Base-by-base conservation (phyloP, 495 filamentous ascomycete species). In the Podospora pseudocomata region DNA sequence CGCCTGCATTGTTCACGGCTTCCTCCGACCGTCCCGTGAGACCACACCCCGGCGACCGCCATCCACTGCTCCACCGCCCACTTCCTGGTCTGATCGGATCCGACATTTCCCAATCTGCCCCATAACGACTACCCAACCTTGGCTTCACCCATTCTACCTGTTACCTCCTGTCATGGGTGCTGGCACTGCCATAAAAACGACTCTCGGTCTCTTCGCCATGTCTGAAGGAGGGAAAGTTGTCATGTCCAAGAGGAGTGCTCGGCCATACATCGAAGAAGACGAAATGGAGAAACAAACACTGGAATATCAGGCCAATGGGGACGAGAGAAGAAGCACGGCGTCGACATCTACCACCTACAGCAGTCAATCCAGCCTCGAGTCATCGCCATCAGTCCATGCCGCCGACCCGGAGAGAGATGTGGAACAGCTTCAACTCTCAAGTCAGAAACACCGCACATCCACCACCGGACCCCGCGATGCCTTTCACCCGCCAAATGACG, bases 231-330 rank as follows among this genome's bases (percentile, higher is more conserved):
- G 54, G 19, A 71, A 73, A 65, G 66, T 60, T 44, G 69, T 64
- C n/a, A 70, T 76, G 58, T 74, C 71, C 11, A 77, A 76, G 65
- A 67, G 75, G 9, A 76, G 70, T 23, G 68, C 61, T 13, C 69
- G 72, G 26, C 63, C 49, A 18, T 75, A 70, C 65, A 57, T 69
- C 58, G 72, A 75, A 26, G 72, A 75, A 26, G 65, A 72, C 66
- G 72, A 67, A 49, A 68, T 55, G 65, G 73, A 70, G 59, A 67
- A 65, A 13, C 65, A 68, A 19, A 19, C 39, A 11, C 9, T 55
- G 26, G 60, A 64, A 18, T 19, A 67, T 19, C 68, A 68, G 23
- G 28, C 39, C 16, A 68, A 61, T 5, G 67, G 30, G 9, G 53
- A 49, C 9, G 65, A 64, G 26, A 65, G 65, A 9, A 69, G 68